Evolutionary conservation across 2,329 filamentous ascomycete species (phyloP).

Genomic region (Fusarium brevicatenulatum): DNA sequence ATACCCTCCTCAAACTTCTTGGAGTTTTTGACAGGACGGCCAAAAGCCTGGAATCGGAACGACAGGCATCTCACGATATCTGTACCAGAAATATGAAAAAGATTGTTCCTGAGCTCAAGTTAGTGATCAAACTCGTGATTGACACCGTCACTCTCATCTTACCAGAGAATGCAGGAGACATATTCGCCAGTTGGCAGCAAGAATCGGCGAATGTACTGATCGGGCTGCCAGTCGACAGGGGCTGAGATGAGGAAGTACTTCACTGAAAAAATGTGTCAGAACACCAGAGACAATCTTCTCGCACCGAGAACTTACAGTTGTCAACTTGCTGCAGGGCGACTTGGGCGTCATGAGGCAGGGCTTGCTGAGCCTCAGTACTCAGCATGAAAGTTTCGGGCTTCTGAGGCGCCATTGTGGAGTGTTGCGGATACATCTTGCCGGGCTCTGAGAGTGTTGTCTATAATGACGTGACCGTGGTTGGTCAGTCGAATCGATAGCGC

Average conservation of each 20-base stretch:
- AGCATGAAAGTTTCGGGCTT: slow-evolving; percentile 99
- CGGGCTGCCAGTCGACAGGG: slow-evolving; percentile 95
- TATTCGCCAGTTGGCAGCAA: slow-evolving; percentile 97
- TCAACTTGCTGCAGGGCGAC: slow-evolving; percentile 98
- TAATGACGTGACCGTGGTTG: slow-evolving; percentile 42
- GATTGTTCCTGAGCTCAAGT: slow-evolving; percentile 72
- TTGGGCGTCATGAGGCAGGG: slow-evolving; percentile 93
- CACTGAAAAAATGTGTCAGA: slow-evolving; percentile 64
- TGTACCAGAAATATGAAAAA: slow-evolving; percentile 98
- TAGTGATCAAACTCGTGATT: neutral
- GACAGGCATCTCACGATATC: slow-evolving; percentile 98
- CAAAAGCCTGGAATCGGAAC: slow-evolving; percentile 98
- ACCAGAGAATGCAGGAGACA: slow-evolving; percentile 96
- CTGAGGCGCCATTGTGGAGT: slow-evolving; percentile 89
- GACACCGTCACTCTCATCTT: slow-evolving; percentile 1
- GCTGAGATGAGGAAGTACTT: slow-evolving; percentile 99
- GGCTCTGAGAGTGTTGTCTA: slow-evolving; percentile 35
- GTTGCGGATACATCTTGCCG: slow-evolving; percentile 79
- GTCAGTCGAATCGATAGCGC: slow-evolving; percentile 40
- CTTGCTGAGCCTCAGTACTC: slow-evolving; percentile 96
- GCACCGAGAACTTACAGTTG: slow-evolving; percentile 73
- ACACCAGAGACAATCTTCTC: slow-evolving; percentile 3
- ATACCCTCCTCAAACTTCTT: slow-evolving; percentile 99
- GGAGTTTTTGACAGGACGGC: slow-evolving; percentile 97
- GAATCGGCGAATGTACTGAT: slow-evolving; percentile 96